Evolutionary conservation across 768 basidiomycete species (phyloP), one percentile per base, ranked within the genome.

Genomic region (Guyanaporus albipodus): DNA sequence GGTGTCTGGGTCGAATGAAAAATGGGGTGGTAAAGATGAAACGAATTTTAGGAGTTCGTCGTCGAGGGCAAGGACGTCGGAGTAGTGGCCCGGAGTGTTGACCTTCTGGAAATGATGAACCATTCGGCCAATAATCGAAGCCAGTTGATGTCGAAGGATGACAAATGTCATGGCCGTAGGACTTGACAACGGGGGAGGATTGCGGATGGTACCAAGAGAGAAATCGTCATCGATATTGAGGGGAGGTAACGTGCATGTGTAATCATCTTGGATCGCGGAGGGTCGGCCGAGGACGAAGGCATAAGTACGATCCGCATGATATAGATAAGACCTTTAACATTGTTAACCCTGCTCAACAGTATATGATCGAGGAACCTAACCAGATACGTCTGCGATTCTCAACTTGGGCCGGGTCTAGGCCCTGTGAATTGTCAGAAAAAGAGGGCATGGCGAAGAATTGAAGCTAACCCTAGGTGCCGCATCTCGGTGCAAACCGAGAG

Each of bases 61-160:
- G 57, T 96, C 93, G 23, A 96, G 74, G 2, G 75, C 68, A 35
- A 86, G 63, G 29, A 93, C 89, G 62, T 95, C 91, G 22, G 81
- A 77, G 64, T 95, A 95, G 56, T 87, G 87, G 46, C 82, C 83
- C 48, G 74, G 79, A 19, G 80, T 79, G 35, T 82, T 77, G 27
- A 93, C 82, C 69, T 87, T 85, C 63, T 95, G 93, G 68, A 93
- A 95, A 68, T 94, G 90, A 58, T 92, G 89, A 32, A 91, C 89
- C 60, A 96, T 91, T 26, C 83, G 83, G 14, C 91, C 92, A 49
- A 94, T 93, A 49, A 94, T 86, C 29, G 75, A 71, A 24, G 91
- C 88, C 17, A 96, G 75, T 26, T 81, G 78, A 57, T 93, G 87
- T 32, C 93, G 75, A 22, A 96, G 74, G 50, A 95, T 91, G 27